Conservation (phyloP, 495 filamentous ascomycete genomes). For the Annulohypoxylon bovei region DNA sequence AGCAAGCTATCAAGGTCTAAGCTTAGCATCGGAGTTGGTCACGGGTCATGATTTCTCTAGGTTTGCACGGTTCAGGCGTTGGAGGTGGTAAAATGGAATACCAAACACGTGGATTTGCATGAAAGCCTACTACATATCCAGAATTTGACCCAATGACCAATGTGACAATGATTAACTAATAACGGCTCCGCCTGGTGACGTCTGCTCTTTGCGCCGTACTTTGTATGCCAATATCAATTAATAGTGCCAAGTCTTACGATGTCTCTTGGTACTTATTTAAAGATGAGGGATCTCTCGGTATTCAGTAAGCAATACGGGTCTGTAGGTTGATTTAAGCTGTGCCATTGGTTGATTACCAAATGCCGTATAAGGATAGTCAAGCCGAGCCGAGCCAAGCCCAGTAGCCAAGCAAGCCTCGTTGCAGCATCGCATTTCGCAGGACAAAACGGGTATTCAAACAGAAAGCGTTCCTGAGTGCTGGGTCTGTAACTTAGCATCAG, state of each 20-base stretch:
- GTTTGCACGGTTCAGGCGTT: conserved; percentile 50
- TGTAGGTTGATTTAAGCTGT: conserved; percentile 5
- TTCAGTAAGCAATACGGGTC: not conserved
- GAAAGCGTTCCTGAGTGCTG: conserved; percentile 32
- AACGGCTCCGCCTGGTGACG: not conserved
- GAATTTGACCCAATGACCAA: conserved; percentile 40
- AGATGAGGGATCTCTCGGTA: conserved; percentile 17
- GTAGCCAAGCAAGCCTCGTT: conserved; percentile 29
- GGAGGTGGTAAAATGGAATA: conserved; percentile 51
- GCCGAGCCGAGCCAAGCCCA: conserved; percentile 34
- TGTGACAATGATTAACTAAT: conserved; percentile 41
- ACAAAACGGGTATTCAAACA: conserved; percentile 34
- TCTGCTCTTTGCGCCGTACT: not conserved
- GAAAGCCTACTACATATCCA: conserved; percentile 36
- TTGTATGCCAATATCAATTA: conserved; percentile 16
- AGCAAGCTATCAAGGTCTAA: conserved; percentile 96
- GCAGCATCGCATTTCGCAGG: conserved; percentile 21
- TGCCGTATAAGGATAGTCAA: conserved; percentile 33
- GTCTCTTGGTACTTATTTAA: conserved; percentile 22
- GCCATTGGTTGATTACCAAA: conserved; percentile 1
- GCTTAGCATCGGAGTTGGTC: conserved; percentile 25
- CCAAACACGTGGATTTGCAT: conserved; percentile 49
- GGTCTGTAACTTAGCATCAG: conserved; percentile 9
- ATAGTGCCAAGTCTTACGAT: conserved; percentile 24
- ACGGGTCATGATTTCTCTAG: conserved; percentile 41